Evolutionary conservation across 2,329 filamentous ascomycete species (phyloP).

Genomic region (Ramularia collo-cygni): DNA sequence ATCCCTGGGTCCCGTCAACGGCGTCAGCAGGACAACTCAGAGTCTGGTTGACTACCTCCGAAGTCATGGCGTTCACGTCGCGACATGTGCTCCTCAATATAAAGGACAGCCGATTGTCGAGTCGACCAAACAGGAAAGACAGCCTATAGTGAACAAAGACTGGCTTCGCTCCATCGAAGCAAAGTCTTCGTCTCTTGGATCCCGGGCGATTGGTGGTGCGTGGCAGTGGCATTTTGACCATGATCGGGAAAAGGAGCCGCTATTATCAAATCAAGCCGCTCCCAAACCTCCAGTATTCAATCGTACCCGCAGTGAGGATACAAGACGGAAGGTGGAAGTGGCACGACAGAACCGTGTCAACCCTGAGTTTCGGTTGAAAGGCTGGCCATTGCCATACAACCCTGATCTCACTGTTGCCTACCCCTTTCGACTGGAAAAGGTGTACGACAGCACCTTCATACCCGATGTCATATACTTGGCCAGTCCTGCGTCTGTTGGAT

Average conservation of each 20-base stretch:
- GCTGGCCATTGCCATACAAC: conserved; percentile 64
- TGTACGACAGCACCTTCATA: conserved; percentile 56
- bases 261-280: conserved; percentile 4
- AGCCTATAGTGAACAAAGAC: conserved; percentile 29
- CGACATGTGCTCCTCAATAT: conserved; percentile 57
- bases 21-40: conserved; percentile 63
- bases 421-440: conserved; percentile 56
- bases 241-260: conserved; percentile 17
- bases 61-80: conserved; percentile 56
- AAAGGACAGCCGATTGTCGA: conserved; percentile 45
- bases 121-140: conserved; percentile 21
- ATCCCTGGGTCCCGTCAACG: conserved; percentile 65
- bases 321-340: conserved; percentile 21
- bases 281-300: conserved; percentile 23
- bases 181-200: conserved; percentile 26
- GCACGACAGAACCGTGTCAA: conserved; percentile 29
- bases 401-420: conserved; percentile 64
- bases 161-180: conserved; percentile 29
- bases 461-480: conserved; percentile 65
- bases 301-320: conserved; percentile 23
- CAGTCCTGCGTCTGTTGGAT: conserved; percentile 62
- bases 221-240: conserved; percentile 29
- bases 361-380: conserved; percentile 54
- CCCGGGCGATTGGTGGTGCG: conserved; percentile 28
- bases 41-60: conserved; percentile 63